These are phyloP conservation scores for Teratosphaeria zuluensis DNA, from an alignment of 2,329 filamentous ascomycete species.

Conservation along the genomic window DNA sequence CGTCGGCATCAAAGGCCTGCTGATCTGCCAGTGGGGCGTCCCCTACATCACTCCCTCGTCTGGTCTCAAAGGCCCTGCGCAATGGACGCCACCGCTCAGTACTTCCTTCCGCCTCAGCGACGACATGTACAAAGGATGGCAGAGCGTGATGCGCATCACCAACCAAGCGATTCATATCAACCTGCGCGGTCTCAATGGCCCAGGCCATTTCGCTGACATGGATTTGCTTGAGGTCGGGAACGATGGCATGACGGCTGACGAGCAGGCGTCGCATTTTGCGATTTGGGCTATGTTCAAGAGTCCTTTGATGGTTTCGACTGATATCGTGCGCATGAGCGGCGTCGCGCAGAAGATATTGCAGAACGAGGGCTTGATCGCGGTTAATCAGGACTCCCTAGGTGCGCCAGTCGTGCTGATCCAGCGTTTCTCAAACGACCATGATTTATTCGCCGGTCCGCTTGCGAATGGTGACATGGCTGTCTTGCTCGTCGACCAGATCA, in stretches of 20 bases:
- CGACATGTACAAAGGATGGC: constrained; percentile 22
- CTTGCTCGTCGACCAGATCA: neutral
- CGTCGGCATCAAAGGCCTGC: constrained; percentile 22
- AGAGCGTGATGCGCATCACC: constrained; percentile 18
- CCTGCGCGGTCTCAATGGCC: constrained; percentile 10
- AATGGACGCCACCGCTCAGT: constrained; percentile 21
- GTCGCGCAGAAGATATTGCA: neutral
- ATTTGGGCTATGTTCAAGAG: constrained; percentile 33
- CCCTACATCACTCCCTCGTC: constrained; percentile 17
- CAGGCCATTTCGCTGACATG: constrained; percentile 10
- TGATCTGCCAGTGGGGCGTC: constrained; percentile 20
- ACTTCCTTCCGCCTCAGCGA: constrained; percentile 23
- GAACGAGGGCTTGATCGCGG: neutral
- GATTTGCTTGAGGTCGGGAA: constrained; percentile 36
- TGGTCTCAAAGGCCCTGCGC: constrained; percentile 19
- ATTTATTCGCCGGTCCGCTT: neutral
- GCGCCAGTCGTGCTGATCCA: constrained; percentile 11
- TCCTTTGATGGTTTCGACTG: constrained; percentile 17
- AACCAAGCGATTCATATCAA: constrained; percentile 11
- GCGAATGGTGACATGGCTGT: neutral
- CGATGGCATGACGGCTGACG: constrained; percentile 23
- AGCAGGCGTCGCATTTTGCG: constrained; percentile 30
- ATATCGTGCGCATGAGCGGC: neutral
- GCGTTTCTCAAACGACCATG: neutral
- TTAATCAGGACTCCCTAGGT: neutral